Base-by-base conservation (phyloP, 2,329 filamentous ascomycete genomes). In the Aureobasidium sp. region DNA sequence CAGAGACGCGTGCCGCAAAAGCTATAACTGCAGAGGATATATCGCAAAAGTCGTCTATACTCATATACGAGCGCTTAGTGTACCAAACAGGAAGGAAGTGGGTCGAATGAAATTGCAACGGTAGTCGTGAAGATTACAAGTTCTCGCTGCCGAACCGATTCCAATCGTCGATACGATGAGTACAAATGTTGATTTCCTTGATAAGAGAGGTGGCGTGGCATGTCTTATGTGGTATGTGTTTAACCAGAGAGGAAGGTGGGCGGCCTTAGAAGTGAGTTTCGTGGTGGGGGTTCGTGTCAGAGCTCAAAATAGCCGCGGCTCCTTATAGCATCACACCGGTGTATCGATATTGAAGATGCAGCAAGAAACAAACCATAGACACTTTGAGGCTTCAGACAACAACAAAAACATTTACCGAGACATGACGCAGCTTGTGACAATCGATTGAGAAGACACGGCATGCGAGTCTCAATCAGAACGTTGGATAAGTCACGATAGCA, bases 271-370 rank as follows among this genome's bases (percentile, higher is more conserved):
- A 27, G 21, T 29, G n/a, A 13, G 34, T 6, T 39, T 51, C 4
- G 49, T 39, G 49, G 27, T 51, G 49, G 49, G 16, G 29, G 21
- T 21, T 51, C 49, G 49, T 51, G 50, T 54, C 37, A 42, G 29
- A 54, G 36, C 50, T 54, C 50, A 42, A 54, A 54, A 54, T 54
- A 54, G 50, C 25, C 50, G 50, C 50, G 37, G 50, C 36, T 39
- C 9, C 30, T 30, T 21, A 29, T 8, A 54, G 37, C 37, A 25
- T 54, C 37, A 42, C 8, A 25, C 34, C 50, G 37, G 50, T 54
- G 50, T 42, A 37, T 21, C 1, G 21, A 21, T 21, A 21, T 21
- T 21, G 21, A 1, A 21, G 21, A 21, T 21, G 21, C 21, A 21
- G 21, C 21, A 21, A 21, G 21, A 21, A 21, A 1, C 1, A 21